Evolutionary conservation across 768 basidiomycete genomes (phyloP).

Genomic region (Lentinus brumalis): DNA sequence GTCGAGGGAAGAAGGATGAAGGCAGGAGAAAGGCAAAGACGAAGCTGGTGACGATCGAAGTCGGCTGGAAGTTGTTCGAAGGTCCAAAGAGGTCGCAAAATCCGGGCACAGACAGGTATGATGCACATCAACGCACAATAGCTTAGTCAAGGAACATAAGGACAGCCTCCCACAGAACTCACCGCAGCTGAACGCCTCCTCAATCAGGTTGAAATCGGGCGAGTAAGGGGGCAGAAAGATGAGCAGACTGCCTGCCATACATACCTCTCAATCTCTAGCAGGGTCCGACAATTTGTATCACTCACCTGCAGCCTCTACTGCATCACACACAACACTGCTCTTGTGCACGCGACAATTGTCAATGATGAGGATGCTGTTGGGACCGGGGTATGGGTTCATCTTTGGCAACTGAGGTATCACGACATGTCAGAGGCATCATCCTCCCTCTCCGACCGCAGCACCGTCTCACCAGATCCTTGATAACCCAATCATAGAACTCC

Average conservation of each 20-base stretch:
- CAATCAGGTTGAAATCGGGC: conserved; percentile 39
- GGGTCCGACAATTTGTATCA: not conserved
- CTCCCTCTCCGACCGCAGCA: conserved; percentile 24
- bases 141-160: too few species aligned
- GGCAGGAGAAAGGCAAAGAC: too few species aligned
- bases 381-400: conserved; percentile 23
- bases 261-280: not conserved
- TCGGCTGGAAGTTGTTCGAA: too few species aligned
- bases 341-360: conserved; percentile 37
- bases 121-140: too few species aligned
- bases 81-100: too few species aligned
- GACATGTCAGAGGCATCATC: not conserved
- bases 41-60: too few species aligned
- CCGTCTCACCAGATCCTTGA: conserved; percentile 9
- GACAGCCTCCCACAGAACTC: not conserved
- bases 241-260: conserved; percentile 24
- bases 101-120: too few species aligned
- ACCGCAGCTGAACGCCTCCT: conserved; percentile 34
- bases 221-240: conserved; percentile 38
- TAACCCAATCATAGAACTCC: conserved; percentile 36
- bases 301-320: conserved; percentile 24
- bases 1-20: too few species aligned
- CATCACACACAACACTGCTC: conserved; percentile 20
- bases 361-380: conserved; percentile 22
- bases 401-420: conserved; percentile 16